Percentiles rank a stretch among this genome's conserved stretches.
Evolutionary conservation across 1,284 basidiomycete genomes (phyloP).

Genomic region (Heterobasidion annosum): DNA sequence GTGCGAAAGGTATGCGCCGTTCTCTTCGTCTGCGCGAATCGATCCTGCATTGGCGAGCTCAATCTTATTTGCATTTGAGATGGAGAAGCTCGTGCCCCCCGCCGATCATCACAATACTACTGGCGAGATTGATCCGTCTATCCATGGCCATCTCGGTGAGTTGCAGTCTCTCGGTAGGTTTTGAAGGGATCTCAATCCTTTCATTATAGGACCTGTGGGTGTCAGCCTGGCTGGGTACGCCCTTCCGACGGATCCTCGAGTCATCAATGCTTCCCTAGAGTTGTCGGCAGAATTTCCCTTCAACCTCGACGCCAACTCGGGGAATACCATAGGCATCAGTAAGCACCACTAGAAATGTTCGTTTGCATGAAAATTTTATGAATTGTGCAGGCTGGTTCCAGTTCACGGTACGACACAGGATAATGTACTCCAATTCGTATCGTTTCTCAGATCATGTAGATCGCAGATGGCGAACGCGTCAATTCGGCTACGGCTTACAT

Average conservation of each 20-base stretch:
- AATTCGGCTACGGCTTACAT: slow-evolving; percentile 30
- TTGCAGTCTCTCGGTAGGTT: neutral
- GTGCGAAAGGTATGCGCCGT: slow-evolving; percentile 12
- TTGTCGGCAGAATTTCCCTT: slow-evolving; percentile 17
- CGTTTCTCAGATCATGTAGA: neutral
- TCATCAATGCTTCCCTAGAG: slow-evolving; percentile 14
- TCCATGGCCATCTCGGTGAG: slow-evolving; percentile 17
- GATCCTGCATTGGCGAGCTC: neutral
- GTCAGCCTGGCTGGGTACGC: slow-evolving; percentile 21
- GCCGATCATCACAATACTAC: slow-evolving; percentile 20
- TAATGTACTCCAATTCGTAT: neutral
- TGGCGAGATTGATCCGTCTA: slow-evolving; percentile 19
- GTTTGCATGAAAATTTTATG: neutral
- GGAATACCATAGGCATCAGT: slow-evolving; percentile 23
- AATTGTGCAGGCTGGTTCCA: slow-evolving; percentile 23
- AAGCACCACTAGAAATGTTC: slow-evolving; percentile 2
- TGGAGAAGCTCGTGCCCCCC: slow-evolving; percentile 19
- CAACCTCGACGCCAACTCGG: slow-evolving; percentile 25
- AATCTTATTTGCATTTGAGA: slow-evolving; percentile 11
- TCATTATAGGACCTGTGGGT: slow-evolving; percentile 17
- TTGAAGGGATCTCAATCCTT: neutral
- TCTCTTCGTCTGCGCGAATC: neutral
- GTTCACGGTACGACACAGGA: slow-evolving; percentile 14
- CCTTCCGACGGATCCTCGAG: slow-evolving; percentile 15
- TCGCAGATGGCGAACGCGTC: slow-evolving; percentile 20